A percentile compares a stretch with the other conserved stretches of the same genome.
Evolutionary conservation across 495 filamentous ascomycete species (phyloP).

Genomic region (Penicillium paxilli): DNA sequence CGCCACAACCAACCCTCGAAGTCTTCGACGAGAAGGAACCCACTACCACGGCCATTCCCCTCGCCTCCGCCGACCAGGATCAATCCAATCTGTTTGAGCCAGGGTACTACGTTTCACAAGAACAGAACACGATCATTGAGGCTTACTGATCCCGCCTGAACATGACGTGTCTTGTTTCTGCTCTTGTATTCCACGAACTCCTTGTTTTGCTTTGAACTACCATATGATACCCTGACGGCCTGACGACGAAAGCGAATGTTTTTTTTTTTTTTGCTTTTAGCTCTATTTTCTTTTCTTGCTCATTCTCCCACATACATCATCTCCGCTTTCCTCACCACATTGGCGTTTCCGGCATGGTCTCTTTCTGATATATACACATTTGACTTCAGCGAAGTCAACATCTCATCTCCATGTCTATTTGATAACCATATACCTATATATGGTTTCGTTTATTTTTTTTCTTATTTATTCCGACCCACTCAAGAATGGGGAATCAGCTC

Average conservation of each 20-base stretch:
- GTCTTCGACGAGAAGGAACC: conserved; percentile 69
- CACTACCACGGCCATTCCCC: conserved; percentile 51
- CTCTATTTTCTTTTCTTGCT: too few species aligned
- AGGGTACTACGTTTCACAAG: conserved; percentile 59
- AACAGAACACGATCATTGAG: conserved; percentile 43
- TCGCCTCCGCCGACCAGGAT: conserved; percentile 42
- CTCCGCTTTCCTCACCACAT: not conserved
- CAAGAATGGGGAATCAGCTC: not conserved
- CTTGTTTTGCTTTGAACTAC: conserved; percentile 8
- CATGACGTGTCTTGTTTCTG: conserved; percentile 6
- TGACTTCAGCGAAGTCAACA: conserved; percentile 5
- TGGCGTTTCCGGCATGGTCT: conserved; percentile 9
- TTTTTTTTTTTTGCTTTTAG: conserved; percentile 1
- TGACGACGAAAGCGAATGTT: conserved; percentile 19
- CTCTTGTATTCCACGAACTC: conserved; percentile 23
- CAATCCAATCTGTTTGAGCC: conserved; percentile 55
- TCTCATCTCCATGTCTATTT: conserved; percentile 11
- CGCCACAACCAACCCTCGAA: conserved; percentile 63
- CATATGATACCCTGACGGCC: conserved; percentile 28
- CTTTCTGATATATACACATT: conserved; percentile 6
- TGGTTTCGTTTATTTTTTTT: not conserved
- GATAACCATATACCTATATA: not conserved
- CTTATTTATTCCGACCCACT: not conserved
- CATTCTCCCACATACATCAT: too few species aligned
- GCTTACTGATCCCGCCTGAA: conserved; percentile 35